Base-by-base conservation (phyloP, 495 filamentous ascomycete species). In the Neurospora sublineolata region DNA sequence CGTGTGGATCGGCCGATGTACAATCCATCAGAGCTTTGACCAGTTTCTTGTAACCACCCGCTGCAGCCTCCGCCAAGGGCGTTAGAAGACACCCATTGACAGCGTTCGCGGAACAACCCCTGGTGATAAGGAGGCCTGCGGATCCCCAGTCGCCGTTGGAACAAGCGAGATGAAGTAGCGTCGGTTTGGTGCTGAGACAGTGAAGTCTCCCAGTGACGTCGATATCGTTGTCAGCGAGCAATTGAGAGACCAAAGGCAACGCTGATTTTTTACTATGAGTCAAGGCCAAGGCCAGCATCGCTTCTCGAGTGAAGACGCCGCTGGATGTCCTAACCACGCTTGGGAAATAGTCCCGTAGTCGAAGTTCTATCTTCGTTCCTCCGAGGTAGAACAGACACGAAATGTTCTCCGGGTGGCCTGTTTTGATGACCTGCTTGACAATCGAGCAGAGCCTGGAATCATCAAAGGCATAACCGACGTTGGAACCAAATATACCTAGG, bases 151-250 rank as follows among this genome's bases (percentile, higher is more conserved):
- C 33, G 36, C 33, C 39, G n/a, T 64, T 64, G 37, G 6, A 7
- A 27, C 44, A 67, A 14, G 70, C 70, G 20, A 71, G 44, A 71
- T 71, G 70, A 16, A 71, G 46, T 64, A 71, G 39, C 11, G 70
- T 71, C 8, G 39, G 33, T 37, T 71, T 71, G 46, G 36, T 71
- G 36, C 64, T 71, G 18, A 71, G 70, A 27, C 58, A 64, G 11
- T 23, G n/a, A 38, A 71, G 39, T 36, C 12, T 71, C n/a, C 70
- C 70, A 30, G 23, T 67, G 37, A 71, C 52, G 39, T 67, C 44
- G 12, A 39, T 39, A n/a, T 37, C 46, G 7, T 33, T 12, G 18
- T 71, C 70, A 46, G 30, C 39, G n/a, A 71, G 46, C 5, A 36
- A 33, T 18, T 33, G 52, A 64, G 52, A 33, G 12, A 36, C 52